These are phyloP conservation scores for Leccinum truebloodii DNA, from an alignment of 768 basidiomycete species.

Conservation along the genomic window DNA sequence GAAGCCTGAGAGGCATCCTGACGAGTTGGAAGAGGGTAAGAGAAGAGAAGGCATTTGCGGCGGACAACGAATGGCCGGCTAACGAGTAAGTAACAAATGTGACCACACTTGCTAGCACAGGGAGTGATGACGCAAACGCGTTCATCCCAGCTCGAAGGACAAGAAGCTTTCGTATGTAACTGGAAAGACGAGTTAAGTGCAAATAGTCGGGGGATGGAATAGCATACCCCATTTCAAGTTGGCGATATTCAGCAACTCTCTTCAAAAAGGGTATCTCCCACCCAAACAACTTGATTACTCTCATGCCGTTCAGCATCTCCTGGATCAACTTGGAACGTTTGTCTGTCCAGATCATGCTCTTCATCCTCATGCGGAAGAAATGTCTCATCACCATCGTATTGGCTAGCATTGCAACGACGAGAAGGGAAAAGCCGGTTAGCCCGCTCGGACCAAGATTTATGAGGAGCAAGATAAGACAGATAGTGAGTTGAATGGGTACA, in stretches of 20 bases:
- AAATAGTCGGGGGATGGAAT: conserved; percentile 6
- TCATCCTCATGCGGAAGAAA: conserved; percentile 50
- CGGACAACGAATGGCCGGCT: conserved; percentile 64
- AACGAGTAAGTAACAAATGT: conserved; percentile 77
- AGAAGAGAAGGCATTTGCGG: conserved; percentile 64
- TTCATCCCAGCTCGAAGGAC: conserved; percentile 66
- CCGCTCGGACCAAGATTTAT: conserved; percentile 67
- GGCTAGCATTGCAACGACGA: conserved; percentile 69
- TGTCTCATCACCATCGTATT: conserved; percentile 75
- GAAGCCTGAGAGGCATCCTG: conserved; percentile 78
- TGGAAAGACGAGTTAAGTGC: conserved; percentile 21
- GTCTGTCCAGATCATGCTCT: neutral
- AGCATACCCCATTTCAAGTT: conserved; percentile 63
- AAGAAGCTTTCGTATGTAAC: conserved; percentile 67
- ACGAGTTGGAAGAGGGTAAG: conserved; percentile 66
- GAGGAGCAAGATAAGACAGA: conserved; percentile 75
- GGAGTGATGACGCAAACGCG: conserved; percentile 70
- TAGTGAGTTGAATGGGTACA: conserved; percentile 59
- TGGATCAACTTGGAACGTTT: neutral
- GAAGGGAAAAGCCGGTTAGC: conserved; percentile 57
- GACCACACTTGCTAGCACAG: conserved; percentile 75
- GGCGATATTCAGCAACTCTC: conserved; percentile 68
- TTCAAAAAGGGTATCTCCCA: conserved; percentile 85
- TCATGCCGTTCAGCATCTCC: conserved; percentile 22
- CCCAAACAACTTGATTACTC: conserved; percentile 90